A percentile compares a stretch with the other conserved stretches of the same genome.
phyloP scores from a whole-genome alignment of 2,329 filamentous ascomycete genomes.

The Calonectria pseudoreteaudii region DNA sequence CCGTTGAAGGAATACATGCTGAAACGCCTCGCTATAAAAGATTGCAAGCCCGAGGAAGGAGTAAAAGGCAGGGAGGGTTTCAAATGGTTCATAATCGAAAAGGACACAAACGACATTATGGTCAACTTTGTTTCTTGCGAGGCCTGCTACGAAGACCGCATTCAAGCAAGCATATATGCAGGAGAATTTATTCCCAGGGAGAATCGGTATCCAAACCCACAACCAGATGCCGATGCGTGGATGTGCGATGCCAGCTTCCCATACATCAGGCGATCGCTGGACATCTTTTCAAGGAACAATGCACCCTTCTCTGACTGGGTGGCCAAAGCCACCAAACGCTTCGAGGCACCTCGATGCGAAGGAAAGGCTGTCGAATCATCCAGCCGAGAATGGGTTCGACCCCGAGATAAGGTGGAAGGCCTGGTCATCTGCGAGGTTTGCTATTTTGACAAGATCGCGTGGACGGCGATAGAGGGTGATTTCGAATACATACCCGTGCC shows the following conservation, averaged over 20 bases:
- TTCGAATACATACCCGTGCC: conserved; percentile 11
- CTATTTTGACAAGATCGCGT: conserved; percentile 10
- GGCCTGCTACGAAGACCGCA: conserved; percentile 4
- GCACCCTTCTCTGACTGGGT: conserved; percentile 1
- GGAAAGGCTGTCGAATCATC: conserved; percentile 4
- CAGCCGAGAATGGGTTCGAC: conserved; percentile 6
- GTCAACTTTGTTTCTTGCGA: conserved; percentile 12
- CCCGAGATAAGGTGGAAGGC: not conserved
- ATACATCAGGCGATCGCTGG: not conserved
- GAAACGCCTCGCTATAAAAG: not conserved
- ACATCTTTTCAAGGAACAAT: conserved; percentile 4
- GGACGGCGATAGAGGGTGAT: conserved; percentile 9
- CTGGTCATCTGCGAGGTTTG: conserved; percentile 12
- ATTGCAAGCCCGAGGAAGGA: not conserved
- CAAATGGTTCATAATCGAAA: conserved; percentile 9
- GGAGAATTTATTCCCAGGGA: conserved; percentile 9
- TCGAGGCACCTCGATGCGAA: not conserved
- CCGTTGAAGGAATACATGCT: conserved; percentile 2
- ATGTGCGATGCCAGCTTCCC: not conserved
- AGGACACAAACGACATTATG: conserved; percentile 9
- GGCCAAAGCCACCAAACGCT: conserved; percentile 4
- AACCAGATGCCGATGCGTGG: conserved; percentile 1
- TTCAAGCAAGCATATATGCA: conserved; percentile 5
- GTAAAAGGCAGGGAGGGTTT: not conserved
- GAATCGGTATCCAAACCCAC: not conserved